phyloP scores from a whole-genome alignment of 257 asterid species.

The Vinca minor region DNA sequence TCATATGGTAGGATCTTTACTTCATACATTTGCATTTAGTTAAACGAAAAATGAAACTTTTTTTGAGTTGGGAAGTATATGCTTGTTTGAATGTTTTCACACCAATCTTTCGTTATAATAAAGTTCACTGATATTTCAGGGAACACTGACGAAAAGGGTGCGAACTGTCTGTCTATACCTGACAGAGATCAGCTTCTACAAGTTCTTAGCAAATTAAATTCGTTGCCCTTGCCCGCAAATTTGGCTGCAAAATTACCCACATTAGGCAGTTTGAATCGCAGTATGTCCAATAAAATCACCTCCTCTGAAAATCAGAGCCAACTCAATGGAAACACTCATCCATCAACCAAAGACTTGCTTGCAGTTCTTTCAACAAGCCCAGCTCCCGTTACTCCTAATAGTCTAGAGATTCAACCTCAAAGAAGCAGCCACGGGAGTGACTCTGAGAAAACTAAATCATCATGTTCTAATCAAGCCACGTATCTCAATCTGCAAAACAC shows the following conservation, averaged over 20 bases:
- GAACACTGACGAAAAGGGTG: slow-evolving; percentile 33
- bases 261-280: slow-evolving; percentile 24
- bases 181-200: slow-evolving; percentile 59
- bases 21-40: not conserved
- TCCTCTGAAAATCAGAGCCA: slow-evolving; percentile 31
- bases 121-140: slow-evolving; percentile 26
- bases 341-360: slow-evolving; percentile 68
- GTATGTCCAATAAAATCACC: slow-evolving; percentile 22
- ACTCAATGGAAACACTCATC: slow-evolving; percentile 28
- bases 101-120: not conserved
- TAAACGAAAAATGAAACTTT: not conserved
- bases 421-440: slow-evolving; percentile 54
- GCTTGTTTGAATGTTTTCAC: not conserved
- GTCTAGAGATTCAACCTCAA: slow-evolving; percentile 37
- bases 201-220: slow-evolving; percentile 51
- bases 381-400: slow-evolving; percentile 26
- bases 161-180: slow-evolving; percentile 30
- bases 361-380: slow-evolving; percentile 54
- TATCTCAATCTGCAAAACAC: slow-evolving; percentile 31
- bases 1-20: not conserved
- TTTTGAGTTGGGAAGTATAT: not conserved
- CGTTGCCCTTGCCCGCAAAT: slow-evolving; percentile 50
- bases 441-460: slow-evolving; percentile 65
- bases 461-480: slow-evolving; percentile 29
- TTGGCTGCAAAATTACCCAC: slow-evolving; percentile 33